Evolutionary conservation across 2,329 filamentous ascomycete genomes (phyloP).

Genomic region (Parastagonospora avenae): DNA sequence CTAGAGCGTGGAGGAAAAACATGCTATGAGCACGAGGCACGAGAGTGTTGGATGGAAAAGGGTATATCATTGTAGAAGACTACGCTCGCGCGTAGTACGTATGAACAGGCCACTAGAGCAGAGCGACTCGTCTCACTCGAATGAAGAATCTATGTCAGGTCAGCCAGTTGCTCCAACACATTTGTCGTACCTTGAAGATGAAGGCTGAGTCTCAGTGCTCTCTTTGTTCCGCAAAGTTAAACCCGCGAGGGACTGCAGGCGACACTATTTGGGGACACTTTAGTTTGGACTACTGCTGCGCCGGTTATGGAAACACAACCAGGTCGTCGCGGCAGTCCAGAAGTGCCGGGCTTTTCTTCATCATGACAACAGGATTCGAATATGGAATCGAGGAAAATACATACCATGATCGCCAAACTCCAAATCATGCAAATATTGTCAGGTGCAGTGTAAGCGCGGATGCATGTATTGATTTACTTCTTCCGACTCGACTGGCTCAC

Average conservation of each 20-base stretch:
- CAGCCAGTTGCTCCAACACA: not conserved
- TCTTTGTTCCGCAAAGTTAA: slow-evolving; percentile 27
- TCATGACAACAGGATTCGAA: slow-evolving; percentile 8
- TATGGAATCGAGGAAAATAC: too few species aligned
- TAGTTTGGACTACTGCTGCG: slow-evolving; percentile 1
- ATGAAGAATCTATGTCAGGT: not conserved
- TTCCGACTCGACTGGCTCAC: slow-evolving; percentile 66
- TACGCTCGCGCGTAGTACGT: not conserved
- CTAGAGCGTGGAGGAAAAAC: slow-evolving; percentile 82
- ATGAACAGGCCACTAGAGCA: not conserved
- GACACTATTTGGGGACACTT: slow-evolving; percentile 19
- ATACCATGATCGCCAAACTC: too few species aligned
- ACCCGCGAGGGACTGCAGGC: not conserved
- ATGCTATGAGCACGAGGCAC: slow-evolving; percentile 67
- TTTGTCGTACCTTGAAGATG: not conserved
- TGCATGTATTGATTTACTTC: slow-evolving; percentile 53
- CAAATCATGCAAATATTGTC: too few species aligned
- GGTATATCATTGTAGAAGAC: not conserved
- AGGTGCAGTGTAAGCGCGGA: too few species aligned
- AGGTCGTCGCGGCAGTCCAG: slow-evolving; percentile 2
- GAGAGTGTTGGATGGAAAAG: not conserved
- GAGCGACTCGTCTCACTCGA: not conserved
- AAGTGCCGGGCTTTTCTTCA: slow-evolving; percentile 21
- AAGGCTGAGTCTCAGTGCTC: slow-evolving; percentile 18
- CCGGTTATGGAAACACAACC: slow-evolving; percentile 13